Base-by-base conservation (phyloP, 2,329 filamentous ascomycete genomes). In the Penicillium sp. region DNA sequence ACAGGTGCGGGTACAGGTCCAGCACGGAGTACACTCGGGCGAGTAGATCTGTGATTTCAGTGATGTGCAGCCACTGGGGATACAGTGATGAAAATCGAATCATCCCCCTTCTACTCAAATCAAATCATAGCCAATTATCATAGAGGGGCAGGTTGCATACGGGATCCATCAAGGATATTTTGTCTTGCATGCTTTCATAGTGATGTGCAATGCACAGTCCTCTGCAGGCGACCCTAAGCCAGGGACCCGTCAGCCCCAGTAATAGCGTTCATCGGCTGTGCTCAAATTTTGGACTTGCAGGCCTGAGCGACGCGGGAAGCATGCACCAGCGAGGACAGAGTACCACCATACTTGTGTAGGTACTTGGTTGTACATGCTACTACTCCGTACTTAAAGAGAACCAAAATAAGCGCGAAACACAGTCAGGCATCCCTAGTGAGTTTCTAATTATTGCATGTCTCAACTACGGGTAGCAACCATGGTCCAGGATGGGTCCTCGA, bases 21-120 rank as follows among this genome's bases (percentile, higher is more conserved):
- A 27, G 24, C 24, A 27, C 24, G 24, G 24, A 27, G 24, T 27
- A 27, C 24, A 27, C 24, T 27, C 24, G 24, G 24, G 24, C 24
- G 41, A 53, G 57, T 45, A 45, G 61, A 62, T 63, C 61, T 48
- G 13, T 61, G 59, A 62, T 63, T 34, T 50, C 49, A 59, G 50
- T 64, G 57, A 65, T 65, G 52, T 61, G 47, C 57, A 55, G 53
- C 53, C 54, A 50, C 49, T 52, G 45, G 58, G 43, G 46, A 55
- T 50, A 45, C 32, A 50, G 14, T 48, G 16, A 3, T 31, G 32
- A 22, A 18, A 27, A 32, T 47, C 44, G 46, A 52, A 27, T 36
- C 43, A 27, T 36, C 43, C 44, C 44, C 21, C 18, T 45, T 32
- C 49, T 29, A n/a, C 27, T 21, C 18, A 36, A 32, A 14, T 34